Percentiles rank a stretch among this genome's conserved stretches.
Conservation (phyloP, 768 basidiomycete genomes). For the Lactifluus subvellereus region DNA sequence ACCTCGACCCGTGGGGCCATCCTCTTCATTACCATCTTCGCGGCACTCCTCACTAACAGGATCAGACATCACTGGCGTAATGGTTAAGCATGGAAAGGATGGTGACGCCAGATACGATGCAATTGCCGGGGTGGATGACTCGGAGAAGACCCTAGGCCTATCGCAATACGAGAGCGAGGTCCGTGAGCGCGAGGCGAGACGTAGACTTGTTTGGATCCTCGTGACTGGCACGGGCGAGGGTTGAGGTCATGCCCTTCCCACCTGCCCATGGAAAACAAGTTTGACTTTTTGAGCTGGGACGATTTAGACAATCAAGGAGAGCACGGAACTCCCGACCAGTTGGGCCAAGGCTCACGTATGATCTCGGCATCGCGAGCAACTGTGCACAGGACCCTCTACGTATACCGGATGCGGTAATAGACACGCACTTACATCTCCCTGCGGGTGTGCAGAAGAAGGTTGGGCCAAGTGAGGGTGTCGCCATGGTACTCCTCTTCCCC, state of each 20-base stretch:
- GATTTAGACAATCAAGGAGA: conserved; percentile 78
- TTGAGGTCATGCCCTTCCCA: conserved; percentile 53
- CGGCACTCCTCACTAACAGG: background rate
- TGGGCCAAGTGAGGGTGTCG: conserved; percentile 85
- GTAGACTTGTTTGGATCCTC: conserved; percentile 79
- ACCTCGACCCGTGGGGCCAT: conserved; percentile 38
- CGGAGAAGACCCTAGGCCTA: conserved; percentile 82
- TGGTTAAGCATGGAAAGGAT: background rate
- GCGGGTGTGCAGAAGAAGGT: conserved; percentile 91
- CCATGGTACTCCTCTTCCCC: conserved; percentile 52
- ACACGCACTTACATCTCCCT: conserved; percentile 86
- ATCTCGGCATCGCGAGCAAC: conserved; percentile 65
- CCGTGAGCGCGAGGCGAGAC: conserved; percentile 61
- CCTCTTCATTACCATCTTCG: conserved; percentile 10
- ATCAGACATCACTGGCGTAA: background rate
- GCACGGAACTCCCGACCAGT: conserved; percentile 81
- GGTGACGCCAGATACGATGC: conserved; percentile 40
- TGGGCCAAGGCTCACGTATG: conserved; percentile 86
- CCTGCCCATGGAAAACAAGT: no score
- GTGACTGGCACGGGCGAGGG: conserved; percentile 88
- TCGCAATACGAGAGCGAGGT: conserved; percentile 78
- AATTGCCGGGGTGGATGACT: conserved; percentile 57
- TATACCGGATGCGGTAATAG: conserved; percentile 55
- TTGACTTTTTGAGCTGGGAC: no score
- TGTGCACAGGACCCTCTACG: conserved; percentile 71